Evolutionary conservation across 2,329 filamentous ascomycete genomes (phyloP).

Genomic region (Colletotrichum sp.): DNA sequence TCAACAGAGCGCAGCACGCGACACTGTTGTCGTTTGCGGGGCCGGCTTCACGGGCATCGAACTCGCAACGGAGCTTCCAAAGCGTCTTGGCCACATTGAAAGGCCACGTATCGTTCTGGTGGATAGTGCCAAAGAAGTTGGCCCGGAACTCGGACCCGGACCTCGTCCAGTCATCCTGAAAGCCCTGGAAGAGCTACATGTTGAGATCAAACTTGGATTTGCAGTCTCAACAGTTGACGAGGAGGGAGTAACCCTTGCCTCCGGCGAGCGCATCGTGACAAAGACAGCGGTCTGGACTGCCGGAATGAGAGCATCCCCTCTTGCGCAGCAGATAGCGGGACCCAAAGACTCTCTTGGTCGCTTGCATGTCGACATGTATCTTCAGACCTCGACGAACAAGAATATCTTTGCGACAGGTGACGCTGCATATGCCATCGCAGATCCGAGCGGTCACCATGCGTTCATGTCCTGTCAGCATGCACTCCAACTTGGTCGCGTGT

Average conservation of each 20-base stretch:
- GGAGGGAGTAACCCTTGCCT: conserved; percentile 26
- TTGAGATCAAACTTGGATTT: conserved; percentile 34
- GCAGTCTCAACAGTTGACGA: conserved; percentile 29
- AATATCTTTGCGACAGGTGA: conserved; percentile 39
- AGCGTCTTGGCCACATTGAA: conserved; percentile 27
- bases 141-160: conserved; percentile 34
- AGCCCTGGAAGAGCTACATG: conserved; percentile 30
- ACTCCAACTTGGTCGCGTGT: conserved; percentile 34
- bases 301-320: conserved; percentile 32
- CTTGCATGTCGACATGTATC: conserved; percentile 31
- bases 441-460: conserved; percentile 29
- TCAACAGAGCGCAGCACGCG: conserved; percentile 27
- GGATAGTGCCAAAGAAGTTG: conserved; percentile 30
- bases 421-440: conserved; percentile 29
- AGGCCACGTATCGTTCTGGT: conserved; percentile 29
- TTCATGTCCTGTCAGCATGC: conserved; percentile 47
- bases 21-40: conserved; percentile 39
- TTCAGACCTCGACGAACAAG: conserved; percentile 26
- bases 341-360: conserved; percentile 31
- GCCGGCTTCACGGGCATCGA: conserved; percentile 41
- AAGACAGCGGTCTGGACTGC: conserved; percentile 42
- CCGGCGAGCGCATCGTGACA: conserved; percentile 36
- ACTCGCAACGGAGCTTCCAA: conserved; percentile 32
- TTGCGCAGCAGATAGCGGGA: conserved; percentile 36
- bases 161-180: conserved; percentile 35